These are phyloP conservation scores for Nitzschia sp. DNA, from an alignment of 108 stramenopile genomes.

Conservation along the genomic window DNA sequence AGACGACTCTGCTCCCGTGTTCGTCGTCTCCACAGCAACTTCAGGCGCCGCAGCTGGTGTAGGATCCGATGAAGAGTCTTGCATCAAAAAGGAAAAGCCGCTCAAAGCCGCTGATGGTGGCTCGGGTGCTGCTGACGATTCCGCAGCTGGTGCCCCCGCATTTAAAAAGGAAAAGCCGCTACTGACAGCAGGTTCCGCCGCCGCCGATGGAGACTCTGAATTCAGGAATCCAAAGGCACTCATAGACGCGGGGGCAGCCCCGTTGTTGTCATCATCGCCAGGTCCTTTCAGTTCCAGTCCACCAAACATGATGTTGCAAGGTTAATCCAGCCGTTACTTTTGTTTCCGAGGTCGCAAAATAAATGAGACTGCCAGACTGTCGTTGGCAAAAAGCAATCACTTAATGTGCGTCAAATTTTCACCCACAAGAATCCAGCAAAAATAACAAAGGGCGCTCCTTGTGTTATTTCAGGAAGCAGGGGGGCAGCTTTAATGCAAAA, in stretches of 20 bases:
- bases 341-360: not conserved
- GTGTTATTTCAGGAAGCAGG: no score
- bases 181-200: constrained; percentile 3
- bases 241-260: constrained; percentile 6
- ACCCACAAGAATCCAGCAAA: no score
- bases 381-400: no score
- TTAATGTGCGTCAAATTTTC: no score
- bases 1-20: constrained; percentile 24
- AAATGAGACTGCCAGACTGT: no score
- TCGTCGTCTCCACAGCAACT: constrained; percentile 14
- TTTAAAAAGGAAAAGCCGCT: constrained; percentile 28
- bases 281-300: constrained; percentile 64
- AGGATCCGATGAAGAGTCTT: constrained; percentile 4
- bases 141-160: constrained; percentile 17
- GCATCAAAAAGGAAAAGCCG: constrained; percentile 57
- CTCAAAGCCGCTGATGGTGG: constrained; percentile 23
- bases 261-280: constrained; percentile 23
- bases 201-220: constrained; percentile 1
- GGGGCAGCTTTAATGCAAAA: no score
- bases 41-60: constrained; percentile 12
- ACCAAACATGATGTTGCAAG: constrained; percentile 61
- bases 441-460: no score
- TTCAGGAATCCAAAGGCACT: constrained; percentile 42
- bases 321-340: not conserved
- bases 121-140: constrained; percentile 12